Evolutionary conservation across 306 rosid species (phyloP), one percentile per base, ranked within the genome.

Genomic region (Psophocarpus tetragonolobus): DNA sequence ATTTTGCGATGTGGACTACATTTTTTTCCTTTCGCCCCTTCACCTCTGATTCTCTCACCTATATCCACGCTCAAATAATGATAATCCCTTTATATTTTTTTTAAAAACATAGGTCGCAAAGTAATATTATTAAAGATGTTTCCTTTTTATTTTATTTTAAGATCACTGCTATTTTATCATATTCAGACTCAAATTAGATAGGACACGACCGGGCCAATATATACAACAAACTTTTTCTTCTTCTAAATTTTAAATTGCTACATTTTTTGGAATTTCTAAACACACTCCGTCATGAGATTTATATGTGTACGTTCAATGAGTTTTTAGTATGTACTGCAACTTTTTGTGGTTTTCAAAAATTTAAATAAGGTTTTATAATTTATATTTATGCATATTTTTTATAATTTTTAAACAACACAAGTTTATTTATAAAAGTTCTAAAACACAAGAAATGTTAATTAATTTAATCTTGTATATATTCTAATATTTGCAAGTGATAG

Each of bases 1-100:
- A 96, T 72, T 93, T 92, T 81, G 69, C 85, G 73, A 96, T 76
- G 80, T 85, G 71, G 84, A 91, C 99, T 21, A 86, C 89, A 69
- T 87, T 92, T 79, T 76, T 95, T 72, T 92, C 99, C 79, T 81
- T 89, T 85, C 83, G 82, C 54, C 98, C 98, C 57, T 87, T 71
- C 84, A 88, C 60, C 75, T 90, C 94, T 0, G 96, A 90, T 78
- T 92, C 96, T 76, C 77, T 87, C 61, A 95, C 96, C 99, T 95
- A 83, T 60, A 83, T 60, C 36, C 79, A 83, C 29, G 48, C 67
- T 51, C 54, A 82, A 77, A 67, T 62, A 60, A 80, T 68, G 76
- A 73, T 61, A 77, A 66, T 62, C 48, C 53, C 35, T 85, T 71
- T 74, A 71, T 79, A 68, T 54, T 61, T 33, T 56, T 58, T 54